Percentiles rank a stretch among this genome's conserved stretches.
These are phyloP conservation scores for Ceratocystis variospora DNA, from an alignment of 2,329 filamentous ascomycete species.

Conservation along the genomic window DNA sequence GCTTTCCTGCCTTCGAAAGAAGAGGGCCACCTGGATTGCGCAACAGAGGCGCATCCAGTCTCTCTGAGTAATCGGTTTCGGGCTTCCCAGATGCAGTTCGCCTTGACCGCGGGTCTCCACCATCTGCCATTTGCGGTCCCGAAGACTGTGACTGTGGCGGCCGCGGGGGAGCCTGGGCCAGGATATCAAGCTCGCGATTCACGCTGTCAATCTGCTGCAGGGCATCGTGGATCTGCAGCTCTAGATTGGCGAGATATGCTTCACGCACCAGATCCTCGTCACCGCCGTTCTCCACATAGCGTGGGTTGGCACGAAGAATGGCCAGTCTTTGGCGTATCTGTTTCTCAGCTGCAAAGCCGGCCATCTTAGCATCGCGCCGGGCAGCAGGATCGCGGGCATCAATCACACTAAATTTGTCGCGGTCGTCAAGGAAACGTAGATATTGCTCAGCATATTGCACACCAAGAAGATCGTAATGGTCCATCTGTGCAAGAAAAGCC, in stretches of 20 bases:
- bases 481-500: constrained; percentile 59
- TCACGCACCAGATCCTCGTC: constrained; percentile 78
- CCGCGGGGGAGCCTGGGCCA: constrained; percentile 54
- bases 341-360: constrained; percentile 73
- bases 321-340: constrained; percentile 72
- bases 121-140: constrained; percentile 29
- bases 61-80: constrained; percentile 50
- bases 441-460: constrained; percentile 53
- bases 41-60: constrained; percentile 52
- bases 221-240: constrained; percentile 60
- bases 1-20: constrained; percentile 65
- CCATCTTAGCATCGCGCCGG: constrained; percentile 71
- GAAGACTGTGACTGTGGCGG: constrained; percentile 29
- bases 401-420: constrained; percentile 58
- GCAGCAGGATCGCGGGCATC: constrained; percentile 48
- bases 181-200: constrained; percentile 68
- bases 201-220: constrained; percentile 82
- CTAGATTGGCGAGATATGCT: constrained; percentile 62
- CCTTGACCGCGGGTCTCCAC: constrained; percentile 28
- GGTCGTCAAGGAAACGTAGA: constrained; percentile 58
- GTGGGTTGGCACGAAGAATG: constrained; percentile 32
- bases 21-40: constrained; percentile 53
- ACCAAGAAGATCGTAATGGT: constrained; percentile 62
- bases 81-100: constrained; percentile 23
- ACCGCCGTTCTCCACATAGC: constrained; percentile 41